Evolutionary conservation across 2,329 filamentous ascomycete genomes (phyloP), one percentile per base, ranked within the genome.

Genomic region (Ophiostoma australiae): DNA sequence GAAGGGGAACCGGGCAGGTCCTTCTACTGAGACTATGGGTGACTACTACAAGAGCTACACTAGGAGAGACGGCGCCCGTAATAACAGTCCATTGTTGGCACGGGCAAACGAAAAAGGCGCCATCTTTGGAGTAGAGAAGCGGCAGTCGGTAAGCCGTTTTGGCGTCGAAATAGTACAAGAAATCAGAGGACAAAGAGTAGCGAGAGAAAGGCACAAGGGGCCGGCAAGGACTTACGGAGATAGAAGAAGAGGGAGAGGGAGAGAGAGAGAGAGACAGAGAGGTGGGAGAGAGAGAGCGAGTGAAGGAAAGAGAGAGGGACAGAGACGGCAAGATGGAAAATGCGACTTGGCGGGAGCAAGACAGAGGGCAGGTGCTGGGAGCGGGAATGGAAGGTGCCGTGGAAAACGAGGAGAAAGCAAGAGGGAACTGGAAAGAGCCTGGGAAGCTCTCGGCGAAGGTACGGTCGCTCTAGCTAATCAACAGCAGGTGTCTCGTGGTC

Each of bases 1-100:
- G 68, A 71, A 68, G 68, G 69, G 67, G 72, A 71, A 31, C 27
- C 35, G 58, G 61, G 27, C 58, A 44, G 68, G 67, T 39, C 55
- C 39, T 67, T 69, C 65, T 72, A 72, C 69, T 70, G 41, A 72
- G 71, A 72, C 71, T 70, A 72, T 69, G 71, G 58, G 39, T 48
- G 63, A 66, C 41, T 72, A 65, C 23, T 44, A 68, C 58, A 63
- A 37, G 52, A 68, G 68, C 65, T 70, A 70, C 39, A 70, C 39
- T 70, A 55, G 27, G 48, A 66, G 68, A 35, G 67, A 63, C 37
- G 71, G 58, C 70, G 70, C 58, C 58, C 70, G 70, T 71, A 39
- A 23, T 71, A 39, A 31, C 70, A 31, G 61, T 69, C 33, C 17
- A 52, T 48, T 27, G 58, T 23, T 23, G 63, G 67, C 70, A 72